phyloP scores from a whole-genome alignment of 2,329 filamentous ascomycete genomes.

The Fragosphaeria purpurea region DNA sequence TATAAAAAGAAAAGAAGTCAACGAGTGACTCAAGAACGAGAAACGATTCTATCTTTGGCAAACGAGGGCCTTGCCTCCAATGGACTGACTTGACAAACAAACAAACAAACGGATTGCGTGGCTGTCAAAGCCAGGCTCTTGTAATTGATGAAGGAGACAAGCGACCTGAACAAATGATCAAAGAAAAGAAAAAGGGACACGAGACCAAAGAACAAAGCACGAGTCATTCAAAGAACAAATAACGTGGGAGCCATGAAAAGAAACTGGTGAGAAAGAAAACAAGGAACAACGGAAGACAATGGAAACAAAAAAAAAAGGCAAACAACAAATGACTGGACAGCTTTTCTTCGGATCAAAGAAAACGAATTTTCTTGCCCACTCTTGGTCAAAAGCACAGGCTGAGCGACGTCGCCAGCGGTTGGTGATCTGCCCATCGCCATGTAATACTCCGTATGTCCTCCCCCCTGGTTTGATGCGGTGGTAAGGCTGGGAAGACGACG shows the following conservation, averaged over 20 bases:
- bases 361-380: no score
- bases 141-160: neutral
- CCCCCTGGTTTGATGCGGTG: constrained; percentile 1
- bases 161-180: neutral
- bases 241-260: neutral
- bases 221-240: neutral
- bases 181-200: neutral
- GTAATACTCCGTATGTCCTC: no score
- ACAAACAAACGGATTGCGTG: neutral
- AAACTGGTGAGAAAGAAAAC: neutral
- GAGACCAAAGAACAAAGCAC: neutral
- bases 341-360: neutral
- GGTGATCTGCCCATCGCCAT: neutral
- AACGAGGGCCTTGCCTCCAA: neutral
- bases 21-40: constrained; percentile 8
- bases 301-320: constrained; percentile 1
- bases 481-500: neutral
- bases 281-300: neutral
- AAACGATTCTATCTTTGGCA: no score
- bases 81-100: neutral
- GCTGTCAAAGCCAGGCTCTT: neutral
- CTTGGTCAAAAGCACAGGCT: no score
- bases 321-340: constrained; percentile 4
- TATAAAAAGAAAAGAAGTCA: constrained; percentile 6
- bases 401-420: neutral